Evolutionary conservation across 345 rosid genomes (phyloP).

Genomic region (Ailanthus altissimus): DNA sequence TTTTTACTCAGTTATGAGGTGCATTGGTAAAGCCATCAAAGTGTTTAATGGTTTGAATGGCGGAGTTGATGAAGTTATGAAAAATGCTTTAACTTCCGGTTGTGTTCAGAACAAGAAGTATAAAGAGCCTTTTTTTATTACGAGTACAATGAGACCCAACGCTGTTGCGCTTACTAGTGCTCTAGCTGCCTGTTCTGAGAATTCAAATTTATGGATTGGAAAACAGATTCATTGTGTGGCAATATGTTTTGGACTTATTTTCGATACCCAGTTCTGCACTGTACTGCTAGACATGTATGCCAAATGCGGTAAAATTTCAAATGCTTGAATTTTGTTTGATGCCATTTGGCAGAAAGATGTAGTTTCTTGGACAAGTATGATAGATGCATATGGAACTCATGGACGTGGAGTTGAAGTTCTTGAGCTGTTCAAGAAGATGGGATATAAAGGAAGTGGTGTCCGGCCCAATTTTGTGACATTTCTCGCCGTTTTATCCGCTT

Average conservation of each 20-base stretch:
- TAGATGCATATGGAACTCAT: slow-evolving; percentile 68
- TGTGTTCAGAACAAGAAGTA: slow-evolving; percentile 56
- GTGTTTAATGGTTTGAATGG: slow-evolving; percentile 40
- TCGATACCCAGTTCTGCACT: slow-evolving; percentile 67
- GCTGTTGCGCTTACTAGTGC: slow-evolving; percentile 59
- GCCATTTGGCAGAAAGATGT: slow-evolving; percentile 46
- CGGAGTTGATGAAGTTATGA: slow-evolving; percentile 51
- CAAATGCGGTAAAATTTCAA: slow-evolving; percentile 56
- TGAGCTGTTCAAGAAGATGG: slow-evolving; percentile 57
- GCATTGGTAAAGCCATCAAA: slow-evolving; percentile 57
- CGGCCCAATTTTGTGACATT: slow-evolving; percentile 70
- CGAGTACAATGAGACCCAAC: slow-evolving; percentile 53
- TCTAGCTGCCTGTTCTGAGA: slow-evolving; percentile 76
- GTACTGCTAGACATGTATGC: slow-evolving; percentile 78
- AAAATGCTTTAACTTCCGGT: slow-evolving; percentile 67
- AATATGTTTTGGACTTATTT: slow-evolving; percentile 46
- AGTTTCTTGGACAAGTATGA: slow-evolving; percentile 83
- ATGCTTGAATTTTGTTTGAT: slow-evolving; percentile 50
- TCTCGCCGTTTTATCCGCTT: slow-evolving; percentile 77
- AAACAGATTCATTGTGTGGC: slow-evolving; percentile 72
- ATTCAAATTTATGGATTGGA: slow-evolving; percentile 59
- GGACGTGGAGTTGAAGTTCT: slow-evolving; percentile 64
- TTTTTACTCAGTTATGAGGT: slow-evolving; percentile 59
- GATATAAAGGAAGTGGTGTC: slow-evolving; percentile 37
- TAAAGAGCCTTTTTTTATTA: slow-evolving; percentile 53